Conservation (phyloP, 345 rosid species). For the Brassica carinata region DNA sequence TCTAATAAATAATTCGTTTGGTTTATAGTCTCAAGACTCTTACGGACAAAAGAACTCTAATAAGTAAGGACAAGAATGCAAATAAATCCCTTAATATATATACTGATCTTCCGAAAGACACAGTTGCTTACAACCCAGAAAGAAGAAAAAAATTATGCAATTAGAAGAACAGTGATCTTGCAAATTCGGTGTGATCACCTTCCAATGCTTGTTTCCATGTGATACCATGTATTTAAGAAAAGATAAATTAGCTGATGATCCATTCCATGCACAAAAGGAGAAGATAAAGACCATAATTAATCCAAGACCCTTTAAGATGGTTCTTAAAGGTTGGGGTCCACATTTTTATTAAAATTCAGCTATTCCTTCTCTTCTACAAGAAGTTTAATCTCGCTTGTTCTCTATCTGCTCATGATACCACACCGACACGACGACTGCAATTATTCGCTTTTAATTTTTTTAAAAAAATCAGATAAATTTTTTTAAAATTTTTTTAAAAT, state of each 20-base stretch:
- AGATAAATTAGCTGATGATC: background rate
- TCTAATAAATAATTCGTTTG: background rate
- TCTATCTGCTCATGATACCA: too few species aligned
- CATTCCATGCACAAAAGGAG: background rate
- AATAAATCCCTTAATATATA: background rate
- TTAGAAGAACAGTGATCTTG: background rate
- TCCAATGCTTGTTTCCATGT: background rate
- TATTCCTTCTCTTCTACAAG: too few species aligned
- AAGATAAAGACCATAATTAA: background rate
- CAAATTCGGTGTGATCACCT: background rate
- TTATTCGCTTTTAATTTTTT: too few species aligned
- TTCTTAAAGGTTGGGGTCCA: too few species aligned
- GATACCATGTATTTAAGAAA: background rate
- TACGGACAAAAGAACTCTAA: background rate
- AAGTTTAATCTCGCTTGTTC: too few species aligned
- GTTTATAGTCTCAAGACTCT: background rate
- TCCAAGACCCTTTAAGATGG: too few species aligned
- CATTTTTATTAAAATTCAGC: too few species aligned
- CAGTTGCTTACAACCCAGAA: background rate
- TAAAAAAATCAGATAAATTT: too few species aligned
- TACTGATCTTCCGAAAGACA: background rate
- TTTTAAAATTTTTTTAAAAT: too few species aligned
- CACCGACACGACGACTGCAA: too few species aligned
- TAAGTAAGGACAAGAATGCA: background rate
- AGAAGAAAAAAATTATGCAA: background rate